Evolutionary conservation across 148 eudicot genomes (phyloP).

Genomic region (Cornus kousa): DNA sequence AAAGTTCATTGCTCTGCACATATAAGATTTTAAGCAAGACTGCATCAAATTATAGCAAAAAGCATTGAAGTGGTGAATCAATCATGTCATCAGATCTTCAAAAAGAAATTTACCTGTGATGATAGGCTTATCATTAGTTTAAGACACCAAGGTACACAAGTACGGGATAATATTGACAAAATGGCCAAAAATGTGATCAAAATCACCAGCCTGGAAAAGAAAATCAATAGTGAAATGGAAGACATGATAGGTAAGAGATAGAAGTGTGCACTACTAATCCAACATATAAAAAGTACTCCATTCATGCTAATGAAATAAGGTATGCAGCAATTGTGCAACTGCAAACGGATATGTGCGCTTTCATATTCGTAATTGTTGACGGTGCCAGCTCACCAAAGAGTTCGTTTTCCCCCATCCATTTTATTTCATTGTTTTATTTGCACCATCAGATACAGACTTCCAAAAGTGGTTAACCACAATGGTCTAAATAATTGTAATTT

Average conservation of each 20-base stretch:
- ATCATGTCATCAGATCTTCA: not conserved
- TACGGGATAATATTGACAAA: constrained; percentile 63
- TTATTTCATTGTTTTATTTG: not conserved
- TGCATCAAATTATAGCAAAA: not conserved
- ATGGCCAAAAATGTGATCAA: constrained; percentile 68
- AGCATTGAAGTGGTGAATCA: not conserved
- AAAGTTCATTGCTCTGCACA: constrained; percentile 97
- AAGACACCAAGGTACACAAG: constrained; percentile 76
- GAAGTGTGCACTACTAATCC: not conserved
- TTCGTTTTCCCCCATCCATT: not conserved
- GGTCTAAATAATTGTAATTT: not conserved
- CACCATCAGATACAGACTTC: not conserved
- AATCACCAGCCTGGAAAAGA: constrained; percentile 56
- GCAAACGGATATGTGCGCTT: not conserved
- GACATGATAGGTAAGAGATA: not conserved
- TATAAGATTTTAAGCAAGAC: constrained; percentile 11
- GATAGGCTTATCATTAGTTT: constrained; percentile 90
- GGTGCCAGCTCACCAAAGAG: not conserved
- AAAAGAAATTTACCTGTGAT: constrained; percentile 53
- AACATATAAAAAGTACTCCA: not conserved
- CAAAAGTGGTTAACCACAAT: not conserved
- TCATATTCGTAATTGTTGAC: not conserved
- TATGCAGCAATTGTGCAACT: not conserved
- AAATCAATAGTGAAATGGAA: constrained; percentile 1
- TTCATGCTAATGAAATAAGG: not conserved